Evolutionary conservation across 108 stramenopile genomes (phyloP), one percentile per base, ranked within the genome.

Genomic region (Aurantiochytrium sp.): DNA sequence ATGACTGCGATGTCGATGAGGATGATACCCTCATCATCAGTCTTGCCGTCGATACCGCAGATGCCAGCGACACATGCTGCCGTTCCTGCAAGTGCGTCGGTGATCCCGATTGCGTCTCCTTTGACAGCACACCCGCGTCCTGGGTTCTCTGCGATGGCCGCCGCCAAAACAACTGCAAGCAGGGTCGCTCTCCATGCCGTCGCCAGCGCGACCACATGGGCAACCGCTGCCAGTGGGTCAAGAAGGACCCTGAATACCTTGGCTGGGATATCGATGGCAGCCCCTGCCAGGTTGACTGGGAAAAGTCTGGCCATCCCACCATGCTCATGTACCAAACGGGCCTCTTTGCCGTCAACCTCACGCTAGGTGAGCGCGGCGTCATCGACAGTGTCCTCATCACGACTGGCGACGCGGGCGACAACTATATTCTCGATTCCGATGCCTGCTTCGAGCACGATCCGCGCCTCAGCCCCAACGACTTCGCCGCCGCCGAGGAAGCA

Each of bases 281-380:
- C 76, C 76, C 76, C 25, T 83, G 76, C 76, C 76, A 83, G 51
- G 76, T 53, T 35, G 76, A 83, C 76, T 83, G 76, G 76, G 76
- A 83, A 53, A 47, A 12, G 49, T 83, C 76, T 23, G 76, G 76
- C 23, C n/a, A 83, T 4, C 76, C 76, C 19, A 83, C 76, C 2
- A 83, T 83, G 76, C 19, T 6, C 12, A 83, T 83, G 76, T 83
- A 83, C 5, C 12, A 55, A 16, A 4, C 49, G 16, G 76, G 76
- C 76, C 10, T 12, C 45, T 83, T 83, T 28, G 6, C 76, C n/a
- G 25, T 47, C 51, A 53, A 83, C 45, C 51, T 83, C 5, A 53
- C 51, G 19, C 76, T 83, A 14, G 76, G 76, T 16, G 76, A 83
- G 51, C 76, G 76, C 28, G 76, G 76, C n/a, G 76, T 83, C 51